Evolutionary conservation across 805 yeast species (phyloP).

Genomic region (Candida suzukii): DNA sequence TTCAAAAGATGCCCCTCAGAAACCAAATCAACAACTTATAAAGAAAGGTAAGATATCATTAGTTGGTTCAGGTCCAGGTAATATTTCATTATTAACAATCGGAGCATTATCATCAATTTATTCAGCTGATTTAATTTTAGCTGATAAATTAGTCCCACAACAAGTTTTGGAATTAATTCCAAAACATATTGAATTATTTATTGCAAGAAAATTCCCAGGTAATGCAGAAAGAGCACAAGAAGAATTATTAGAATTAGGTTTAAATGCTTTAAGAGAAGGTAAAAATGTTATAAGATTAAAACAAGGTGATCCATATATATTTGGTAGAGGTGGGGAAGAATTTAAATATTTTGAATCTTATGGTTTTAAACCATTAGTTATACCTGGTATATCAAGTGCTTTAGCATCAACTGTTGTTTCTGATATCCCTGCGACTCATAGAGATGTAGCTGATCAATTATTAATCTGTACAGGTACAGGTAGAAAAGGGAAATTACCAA

Average conservation of each 20-base stretch:
- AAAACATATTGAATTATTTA: conserved; percentile 60
- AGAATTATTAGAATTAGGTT: conserved; percentile 69
- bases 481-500: conserved; percentile 74
- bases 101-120: conserved; percentile 81
- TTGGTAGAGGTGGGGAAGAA: conserved; percentile 96
- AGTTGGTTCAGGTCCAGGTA: conserved; percentile 96
- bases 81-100: conserved; percentile 69
- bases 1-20: background rate
- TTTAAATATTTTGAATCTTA: conserved; percentile 56
- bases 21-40: background rate
- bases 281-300: conserved; percentile 79
- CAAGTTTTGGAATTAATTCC: conserved; percentile 83
- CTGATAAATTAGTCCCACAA: conserved; percentile 90
- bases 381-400: conserved; percentile 89
- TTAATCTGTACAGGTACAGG: conserved; percentile 94
- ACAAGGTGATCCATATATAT: conserved; percentile 96
- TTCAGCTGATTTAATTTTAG: conserved; percentile 75
- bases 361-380: conserved; percentile 66
- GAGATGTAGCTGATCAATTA: conserved; percentile 89
- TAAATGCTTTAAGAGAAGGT: conserved; percentile 57
- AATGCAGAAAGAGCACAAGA: conserved; percentile 92
- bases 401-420: conserved; percentile 81
- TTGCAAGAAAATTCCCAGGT: conserved; percentile 94
- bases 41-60: conserved; percentile 56
- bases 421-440: conserved; percentile 82